These are phyloP conservation scores for Trichophyton simii DNA, from an alignment of 2,329 filamentous ascomycete species.

Conservation along the genomic window DNA sequence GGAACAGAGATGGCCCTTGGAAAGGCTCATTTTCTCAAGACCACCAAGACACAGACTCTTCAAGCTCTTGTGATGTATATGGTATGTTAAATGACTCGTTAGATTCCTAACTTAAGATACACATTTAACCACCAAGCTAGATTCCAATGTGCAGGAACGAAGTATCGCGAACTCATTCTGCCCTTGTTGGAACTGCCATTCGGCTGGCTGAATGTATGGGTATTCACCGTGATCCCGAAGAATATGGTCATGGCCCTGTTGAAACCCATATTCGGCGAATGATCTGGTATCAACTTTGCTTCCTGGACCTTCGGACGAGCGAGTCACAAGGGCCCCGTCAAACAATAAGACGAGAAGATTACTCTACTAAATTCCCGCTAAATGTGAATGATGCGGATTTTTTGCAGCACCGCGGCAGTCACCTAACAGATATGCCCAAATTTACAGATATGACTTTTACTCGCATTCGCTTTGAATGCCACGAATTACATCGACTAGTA, in stretches of 20 bases:
- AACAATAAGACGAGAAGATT: slow-evolving; percentile 60
- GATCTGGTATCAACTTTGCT: slow-evolving; percentile 67
- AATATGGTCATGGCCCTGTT: slow-evolving; percentile 52
- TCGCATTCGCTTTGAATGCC: slow-evolving; percentile 58
- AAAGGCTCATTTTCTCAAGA: slow-evolving; percentile 58
- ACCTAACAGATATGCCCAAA: slow-evolving; percentile 36
- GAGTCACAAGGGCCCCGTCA: slow-evolving; percentile 62
- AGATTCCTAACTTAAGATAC: slow-evolving; percentile 9
- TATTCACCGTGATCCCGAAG: slow-evolving; percentile 56
- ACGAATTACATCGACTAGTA: slow-evolving; percentile 58
- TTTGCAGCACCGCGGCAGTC: slow-evolving; percentile 28
- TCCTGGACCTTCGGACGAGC: slow-evolving; percentile 61
- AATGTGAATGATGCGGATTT: slow-evolving; percentile 58
- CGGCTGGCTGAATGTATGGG: slow-evolving; percentile 68
- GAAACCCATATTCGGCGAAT: slow-evolving; percentile 60
- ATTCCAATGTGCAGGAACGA: slow-evolving; percentile 60
- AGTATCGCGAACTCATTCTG: slow-evolving; percentile 60
- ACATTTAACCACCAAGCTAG: slow-evolving; percentile 28
- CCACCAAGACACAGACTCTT: slow-evolving; percentile 59
- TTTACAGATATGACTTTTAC: slow-evolving; percentile 59
- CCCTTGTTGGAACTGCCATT: slow-evolving; percentile 58
- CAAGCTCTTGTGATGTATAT: slow-evolving; percentile 68
- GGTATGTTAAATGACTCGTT: slow-evolving; percentile 32
- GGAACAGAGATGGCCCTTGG: slow-evolving; percentile 55
- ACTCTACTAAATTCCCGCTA: slow-evolving; percentile 58